Conservation (phyloP, 305 asterid species). For the Fraxinus sp. region DNA sequence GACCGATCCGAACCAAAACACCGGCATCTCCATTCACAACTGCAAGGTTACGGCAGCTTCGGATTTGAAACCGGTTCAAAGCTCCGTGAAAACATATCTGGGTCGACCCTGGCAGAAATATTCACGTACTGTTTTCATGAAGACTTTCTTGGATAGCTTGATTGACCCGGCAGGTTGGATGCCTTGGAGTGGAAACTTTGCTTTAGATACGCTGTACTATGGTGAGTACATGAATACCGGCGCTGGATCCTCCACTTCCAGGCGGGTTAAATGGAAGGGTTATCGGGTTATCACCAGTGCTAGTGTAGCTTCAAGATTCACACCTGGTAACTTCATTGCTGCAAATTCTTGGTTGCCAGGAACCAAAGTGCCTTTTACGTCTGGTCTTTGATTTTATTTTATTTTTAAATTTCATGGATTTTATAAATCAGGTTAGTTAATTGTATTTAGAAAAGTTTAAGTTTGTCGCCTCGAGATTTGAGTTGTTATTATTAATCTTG, state of each 20-base stretch:
- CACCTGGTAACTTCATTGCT: conserved; percentile 67
- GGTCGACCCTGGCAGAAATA: conserved; percentile 91
- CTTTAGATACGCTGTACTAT: conserved; percentile 63
- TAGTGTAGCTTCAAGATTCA: conserved; percentile 55
- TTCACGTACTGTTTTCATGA: conserved; percentile 73
- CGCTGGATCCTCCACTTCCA: conserved; percentile 61
- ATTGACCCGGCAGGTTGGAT: conserved; percentile 79
- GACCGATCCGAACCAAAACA: conserved; percentile 73
- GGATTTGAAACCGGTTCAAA: conserved; percentile 43
- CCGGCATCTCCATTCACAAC: conserved; percentile 69
- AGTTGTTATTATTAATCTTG: neutral
- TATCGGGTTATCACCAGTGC: conserved; percentile 67
- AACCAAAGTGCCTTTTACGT: conserved; percentile 62
- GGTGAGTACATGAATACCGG: conserved; percentile 89
- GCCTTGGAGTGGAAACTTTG: conserved; percentile 80
- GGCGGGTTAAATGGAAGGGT: conserved; percentile 81
- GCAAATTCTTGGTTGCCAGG: conserved; percentile 75
- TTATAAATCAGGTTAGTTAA: neutral
- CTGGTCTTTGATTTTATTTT: conserved; percentile 46
- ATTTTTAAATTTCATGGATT: neutral
- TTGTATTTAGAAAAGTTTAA: neutral
- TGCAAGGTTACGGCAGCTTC: conserved; percentile 52
- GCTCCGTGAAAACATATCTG: conserved; percentile 65
- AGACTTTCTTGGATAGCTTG: conserved; percentile 52
- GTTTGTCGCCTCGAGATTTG: neutral